These are phyloP conservation scores for Dioscorea cayenensis DNA, from an alignment of 116 monocot genomes.

Conservation along the genomic window DNA sequence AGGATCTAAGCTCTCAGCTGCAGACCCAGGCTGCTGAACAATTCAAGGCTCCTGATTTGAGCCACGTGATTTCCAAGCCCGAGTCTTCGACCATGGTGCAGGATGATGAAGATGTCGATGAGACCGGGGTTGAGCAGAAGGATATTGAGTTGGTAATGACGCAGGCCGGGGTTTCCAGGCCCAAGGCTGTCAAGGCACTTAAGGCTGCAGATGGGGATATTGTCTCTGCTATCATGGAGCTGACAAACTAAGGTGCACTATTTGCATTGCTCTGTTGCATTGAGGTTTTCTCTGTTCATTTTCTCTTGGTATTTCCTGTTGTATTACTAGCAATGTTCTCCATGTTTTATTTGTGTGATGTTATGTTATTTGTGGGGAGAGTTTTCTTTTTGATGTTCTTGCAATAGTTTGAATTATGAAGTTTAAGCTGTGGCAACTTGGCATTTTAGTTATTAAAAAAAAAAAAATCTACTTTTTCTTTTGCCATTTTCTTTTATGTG, in stretches of 20 bases:
- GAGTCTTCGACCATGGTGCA: constrained; percentile 44
- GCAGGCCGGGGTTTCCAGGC: constrained; percentile 40
- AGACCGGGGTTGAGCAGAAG: constrained; percentile 53
- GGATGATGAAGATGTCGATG: constrained; percentile 62
- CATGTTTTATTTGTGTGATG: background rate
- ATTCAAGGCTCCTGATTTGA: constrained; percentile 54
- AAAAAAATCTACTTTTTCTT: no score
- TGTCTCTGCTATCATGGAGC: constrained; percentile 59
- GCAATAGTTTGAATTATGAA: background rate
- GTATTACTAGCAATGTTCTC: background rate
- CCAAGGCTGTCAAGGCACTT: constrained; percentile 56
- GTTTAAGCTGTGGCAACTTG: background rate
- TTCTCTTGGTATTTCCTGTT: background rate
- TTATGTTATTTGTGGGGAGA: background rate
- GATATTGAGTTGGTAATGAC: constrained; percentile 62
- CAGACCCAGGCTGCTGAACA: constrained; percentile 66
- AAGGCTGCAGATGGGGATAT: constrained; percentile 65
- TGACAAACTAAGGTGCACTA: constrained; percentile 26
- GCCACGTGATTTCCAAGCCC: constrained; percentile 36
- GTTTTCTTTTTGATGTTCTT: background rate
- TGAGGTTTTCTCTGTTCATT: background rate
- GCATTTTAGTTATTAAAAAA: no score
- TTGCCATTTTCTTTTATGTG: no score
- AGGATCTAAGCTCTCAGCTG: constrained; percentile 61
- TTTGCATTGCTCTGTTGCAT: background rate